Base-by-base conservation (phyloP, 768 basidiomycete species). In the Tulasnella sp. region DNA sequence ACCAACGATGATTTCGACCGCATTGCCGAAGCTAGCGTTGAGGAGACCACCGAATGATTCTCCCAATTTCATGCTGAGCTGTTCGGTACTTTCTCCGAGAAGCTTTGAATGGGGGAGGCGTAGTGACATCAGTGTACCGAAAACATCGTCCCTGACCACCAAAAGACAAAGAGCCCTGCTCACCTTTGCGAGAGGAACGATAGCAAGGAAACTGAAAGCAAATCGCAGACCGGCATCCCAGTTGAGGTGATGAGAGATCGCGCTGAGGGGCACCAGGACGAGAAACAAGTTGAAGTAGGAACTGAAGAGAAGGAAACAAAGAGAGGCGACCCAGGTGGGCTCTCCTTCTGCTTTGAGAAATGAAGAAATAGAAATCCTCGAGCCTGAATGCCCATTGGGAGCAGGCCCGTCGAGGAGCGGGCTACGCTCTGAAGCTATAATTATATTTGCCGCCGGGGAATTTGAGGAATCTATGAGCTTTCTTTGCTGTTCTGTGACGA, bases 181-280 rank as follows among this genome's bases (percentile, higher is more conserved):
- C 82, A 94, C 94, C 88, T 93, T 93, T 38, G 95, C 96, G 39
- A 98, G 88, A 38, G 96, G 96, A 77, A 96, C 87, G 82, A 96
- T 95, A 16, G 94, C 93, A 62, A 94, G 82, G 84, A 96, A 95
- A 81, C 91, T 92, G 84, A 93, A 93, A 9, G 85, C 85, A 82
- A 94, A 94, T 18, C 92, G 89, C n/a, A 91, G 85, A 24, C 89
- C 91, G 39, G 91, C 91, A 87, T 94, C 94, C 93, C 93, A 94
- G 82, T 90, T 83, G 24, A 90, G 83, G 82, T 89, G 87, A 85
- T 94, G 90, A 34, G 93, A 87, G 16, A 91, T 80, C 68, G 91
- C 85, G 82, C 90, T 90, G 81, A 97, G 86, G 38, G 96, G 96
- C 12, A 96, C 89, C 80, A 94, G 93, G 74, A 96, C 84, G 76